Base-by-base conservation (phyloP, 768 basidiomycete genomes). In the Suillus bovinus region DNA sequence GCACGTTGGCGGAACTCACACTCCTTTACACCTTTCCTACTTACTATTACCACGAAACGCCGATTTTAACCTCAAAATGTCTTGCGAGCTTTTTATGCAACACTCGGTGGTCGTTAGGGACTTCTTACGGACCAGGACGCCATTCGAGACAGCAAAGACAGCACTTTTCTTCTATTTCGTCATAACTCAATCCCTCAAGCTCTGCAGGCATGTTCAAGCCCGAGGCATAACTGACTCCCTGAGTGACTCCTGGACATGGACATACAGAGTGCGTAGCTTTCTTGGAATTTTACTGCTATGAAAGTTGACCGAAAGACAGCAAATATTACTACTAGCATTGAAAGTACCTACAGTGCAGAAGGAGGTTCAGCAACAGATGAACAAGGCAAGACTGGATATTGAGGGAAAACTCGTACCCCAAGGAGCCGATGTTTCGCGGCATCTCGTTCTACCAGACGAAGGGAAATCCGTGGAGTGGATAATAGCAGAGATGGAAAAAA, bases 401-500 rank as follows among this genome's bases (percentile, higher is more conserved):
- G 87, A 91, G 70, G 77, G 77, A 66, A 85, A 84, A 64, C 81
- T 95, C 44, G 76, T 93, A 1, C 89, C 89, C 0, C 81, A 85
- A 57, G 88, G 85, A 1, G 78, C 81, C 3, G 78, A 81, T 22
- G 84, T 93, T 6, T 78, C 82, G 1, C 83, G 90, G 5, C 85
- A 94, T 70, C 80, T 91, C 2, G 67, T 82, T 2, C 78, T 95
- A 0, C 93, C 93, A 0, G 75, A 77, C 1, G 74, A 84, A 31
- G 91, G 93, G 16, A 80, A 85, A 65, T 77, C 86, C 0, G 63
- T 83, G 9, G 89, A 89, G 63, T 91, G 90, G 90, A 90, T 95
- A 64, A 63, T 86, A 22, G 80, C 79, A 9, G 90, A 93, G 71
- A 93, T 94, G 89, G 83, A 85, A 27, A 84, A 80, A 68, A 93